These are phyloP conservation scores for Blastomyces gilchristii DNA, from an alignment of 2,329 filamentous ascomycete species.

Conservation along the genomic window DNA sequence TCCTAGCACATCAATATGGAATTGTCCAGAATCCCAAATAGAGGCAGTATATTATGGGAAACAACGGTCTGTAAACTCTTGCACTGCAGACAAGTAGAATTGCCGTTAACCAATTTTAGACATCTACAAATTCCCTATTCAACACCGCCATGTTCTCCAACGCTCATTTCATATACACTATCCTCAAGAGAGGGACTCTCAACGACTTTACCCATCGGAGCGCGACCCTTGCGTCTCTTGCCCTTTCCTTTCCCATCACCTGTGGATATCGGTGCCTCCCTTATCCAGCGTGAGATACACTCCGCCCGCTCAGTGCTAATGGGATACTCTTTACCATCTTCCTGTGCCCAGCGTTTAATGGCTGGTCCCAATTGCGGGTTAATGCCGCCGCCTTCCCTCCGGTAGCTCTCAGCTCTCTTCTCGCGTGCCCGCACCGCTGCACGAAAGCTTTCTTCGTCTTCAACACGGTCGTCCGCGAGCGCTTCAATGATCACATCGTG, in stretches of 20 bases:
- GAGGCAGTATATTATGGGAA: neutral
- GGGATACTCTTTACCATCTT: conserved; percentile 58
- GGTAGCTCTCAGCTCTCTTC: conserved; percentile 35
- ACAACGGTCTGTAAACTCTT: neutral
- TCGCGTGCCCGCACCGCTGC: conserved; percentile 53
- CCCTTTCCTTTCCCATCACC: conserved; percentile 13
- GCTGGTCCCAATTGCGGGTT: conserved; percentile 14
- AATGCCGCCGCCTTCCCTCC: conserved; percentile 12
- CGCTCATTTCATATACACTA: conserved; percentile 9
- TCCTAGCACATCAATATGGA: neutral
- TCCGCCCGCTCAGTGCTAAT: conserved; percentile 60
- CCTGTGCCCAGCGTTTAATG: conserved; percentile 52
- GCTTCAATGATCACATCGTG: conserved; percentile 59
- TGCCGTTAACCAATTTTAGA: neutral
- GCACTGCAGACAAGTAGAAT: neutral
- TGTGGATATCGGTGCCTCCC: conserved; percentile 41
- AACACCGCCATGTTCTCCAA: conserved; percentile 8
- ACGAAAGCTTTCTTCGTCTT: conserved; percentile 56
- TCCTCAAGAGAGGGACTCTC: conserved; percentile 8
- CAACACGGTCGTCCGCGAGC: conserved; percentile 56
- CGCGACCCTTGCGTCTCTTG: conserved; percentile 9
- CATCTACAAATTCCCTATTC: neutral
- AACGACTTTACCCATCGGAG: neutral
- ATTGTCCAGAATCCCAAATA: neutral
- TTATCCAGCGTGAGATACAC: conserved; percentile 60